A percentile compares a stretch with the other conserved stretches of the same genome.
These are phyloP conservation scores for Mucor lusitanicus DNA, from an alignment of 371 early-diverging fungal species.

Conservation along the genomic window DNA sequence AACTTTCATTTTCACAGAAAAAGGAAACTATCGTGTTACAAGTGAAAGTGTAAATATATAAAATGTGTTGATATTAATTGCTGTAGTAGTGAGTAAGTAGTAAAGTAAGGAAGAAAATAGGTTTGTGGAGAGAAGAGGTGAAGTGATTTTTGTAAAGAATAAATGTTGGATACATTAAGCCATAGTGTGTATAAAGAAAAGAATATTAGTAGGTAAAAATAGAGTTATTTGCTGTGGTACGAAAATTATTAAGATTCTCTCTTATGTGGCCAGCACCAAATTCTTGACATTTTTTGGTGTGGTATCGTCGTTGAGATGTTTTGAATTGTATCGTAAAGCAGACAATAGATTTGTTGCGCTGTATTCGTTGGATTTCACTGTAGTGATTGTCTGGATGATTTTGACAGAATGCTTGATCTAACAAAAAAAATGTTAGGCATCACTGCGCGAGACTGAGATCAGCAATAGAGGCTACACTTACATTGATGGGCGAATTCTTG, in stretches of 20 bases:
- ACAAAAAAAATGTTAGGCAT: neutral
- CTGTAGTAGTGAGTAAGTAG: neutral
- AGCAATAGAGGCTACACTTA: constrained; percentile 37
- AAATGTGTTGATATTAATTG: neutral
- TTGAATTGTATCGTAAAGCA: constrained; percentile 76
- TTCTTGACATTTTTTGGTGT: constrained; percentile 79
- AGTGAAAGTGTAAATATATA: neutral
- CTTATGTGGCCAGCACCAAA: constrained; percentile 40
- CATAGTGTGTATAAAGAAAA: neutral
- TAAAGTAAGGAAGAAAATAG: neutral
- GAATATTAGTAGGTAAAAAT: neutral
- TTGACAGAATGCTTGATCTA: constrained; percentile 71
- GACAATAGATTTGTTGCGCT: constrained; percentile 69
- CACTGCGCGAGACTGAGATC: neutral
- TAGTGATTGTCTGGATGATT: constrained; percentile 63
- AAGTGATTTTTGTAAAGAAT: neutral
- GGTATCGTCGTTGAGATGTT: constrained; percentile 79
- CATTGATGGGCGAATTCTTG: constrained; percentile 78
- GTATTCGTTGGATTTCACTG: constrained; percentile 25
- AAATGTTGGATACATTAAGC: neutral
- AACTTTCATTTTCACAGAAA: neutral
- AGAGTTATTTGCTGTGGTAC: neutral
- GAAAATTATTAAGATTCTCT: neutral
- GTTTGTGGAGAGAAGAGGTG: neutral
- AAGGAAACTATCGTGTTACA: neutral